Evolutionary conservation across 1,284 basidiomycete genomes (phyloP).

Genomic region (Ustilago curta): DNA sequence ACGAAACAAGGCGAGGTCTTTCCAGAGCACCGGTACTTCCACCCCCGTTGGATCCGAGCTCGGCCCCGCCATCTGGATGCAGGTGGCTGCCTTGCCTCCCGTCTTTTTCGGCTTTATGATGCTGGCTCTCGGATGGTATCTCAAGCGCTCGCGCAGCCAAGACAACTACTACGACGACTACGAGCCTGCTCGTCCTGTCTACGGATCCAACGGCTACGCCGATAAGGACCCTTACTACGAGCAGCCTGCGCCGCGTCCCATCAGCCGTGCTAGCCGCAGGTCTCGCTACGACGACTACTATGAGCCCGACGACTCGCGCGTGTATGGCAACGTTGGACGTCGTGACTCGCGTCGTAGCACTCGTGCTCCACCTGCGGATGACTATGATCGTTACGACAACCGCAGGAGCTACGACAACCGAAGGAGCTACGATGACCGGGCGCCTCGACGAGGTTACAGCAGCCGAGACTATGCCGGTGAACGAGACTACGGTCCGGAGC

Average conservation of each 20-base stretch:
- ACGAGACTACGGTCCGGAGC: conserved; percentile 25
- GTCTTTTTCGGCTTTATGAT: conserved; percentile 57
- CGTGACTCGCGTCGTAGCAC: conserved; percentile 31
- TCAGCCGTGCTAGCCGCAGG: conserved; percentile 42
- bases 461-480: not conserved
- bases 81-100: conserved; percentile 59
- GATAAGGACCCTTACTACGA: conserved; percentile 42
- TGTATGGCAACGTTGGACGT: conserved; percentile 46
- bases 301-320: conserved; percentile 47
- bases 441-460: conserved; percentile 14
- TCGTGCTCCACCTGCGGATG: conserved; percentile 12
- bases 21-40: conserved; percentile 20
- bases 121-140: conserved; percentile 45
- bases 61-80: conserved; percentile 61
- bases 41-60: conserved; percentile 24
- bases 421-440: conserved; percentile 46
- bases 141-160: conserved; percentile 44
- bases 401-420: conserved; percentile 37
- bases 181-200: conserved; percentile 45
- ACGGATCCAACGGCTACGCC: conserved; percentile 21
- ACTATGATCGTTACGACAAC: conserved; percentile 32
- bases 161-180: conserved; percentile 53
- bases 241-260: conserved; percentile 25
- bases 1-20: conserved; percentile 34
- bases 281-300: conserved; percentile 51